phyloP scores from a whole-genome alignment of 1,139 yeast species.

The Blastobotrys capitulatus region DNA sequence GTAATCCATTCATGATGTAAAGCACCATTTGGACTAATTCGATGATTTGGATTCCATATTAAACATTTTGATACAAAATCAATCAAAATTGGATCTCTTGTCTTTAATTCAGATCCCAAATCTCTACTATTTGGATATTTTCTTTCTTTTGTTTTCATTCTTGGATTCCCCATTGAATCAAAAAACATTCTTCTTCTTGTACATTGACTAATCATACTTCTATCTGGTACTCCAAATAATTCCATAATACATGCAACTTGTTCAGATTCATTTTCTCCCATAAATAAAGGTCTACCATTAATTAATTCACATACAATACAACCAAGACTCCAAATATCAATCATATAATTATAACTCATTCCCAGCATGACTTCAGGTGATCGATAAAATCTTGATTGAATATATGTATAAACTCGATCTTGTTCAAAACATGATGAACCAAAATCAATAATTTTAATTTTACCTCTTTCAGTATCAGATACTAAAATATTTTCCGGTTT shows the following conservation, averaged over 20 bases:
- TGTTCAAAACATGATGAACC: conserved; percentile 94
- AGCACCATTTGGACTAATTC: conserved; percentile 43
- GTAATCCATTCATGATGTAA: conserved; percentile 40
- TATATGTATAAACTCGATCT: conserved; percentile 85
- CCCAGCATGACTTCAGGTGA: conserved; percentile 90
- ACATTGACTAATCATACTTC: conserved; percentile 36
- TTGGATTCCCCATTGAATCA: conserved; percentile 42
- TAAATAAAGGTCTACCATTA: conserved; percentile 62
- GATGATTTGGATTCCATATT: conserved; percentile 51
- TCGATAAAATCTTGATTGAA: conserved; percentile 91
- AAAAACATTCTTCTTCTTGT: conserved; percentile 35
- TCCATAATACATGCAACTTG: conserved; percentile 56
- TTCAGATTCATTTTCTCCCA: conserved; percentile 65
- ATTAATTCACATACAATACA: conserved; percentile 62
- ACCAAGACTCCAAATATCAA: conserved; percentile 80
- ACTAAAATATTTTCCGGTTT: conserved; percentile 92
- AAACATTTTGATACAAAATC: conserved; percentile 36
- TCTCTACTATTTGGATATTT: conserved; percentile 31
- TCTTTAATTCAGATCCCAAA: conserved; percentile 26
- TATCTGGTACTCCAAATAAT: conserved; percentile 57
- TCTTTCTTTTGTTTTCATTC: conserved; percentile 30
- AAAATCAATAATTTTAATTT: conserved; percentile 88
- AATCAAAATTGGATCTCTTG: conserved; percentile 28
- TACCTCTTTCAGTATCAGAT: conserved; percentile 76
- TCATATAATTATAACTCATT: conserved; percentile 58